Conservation (phyloP, 768 basidiomycete genomes). For the Phlebiopsis flavidoalba region DNA sequence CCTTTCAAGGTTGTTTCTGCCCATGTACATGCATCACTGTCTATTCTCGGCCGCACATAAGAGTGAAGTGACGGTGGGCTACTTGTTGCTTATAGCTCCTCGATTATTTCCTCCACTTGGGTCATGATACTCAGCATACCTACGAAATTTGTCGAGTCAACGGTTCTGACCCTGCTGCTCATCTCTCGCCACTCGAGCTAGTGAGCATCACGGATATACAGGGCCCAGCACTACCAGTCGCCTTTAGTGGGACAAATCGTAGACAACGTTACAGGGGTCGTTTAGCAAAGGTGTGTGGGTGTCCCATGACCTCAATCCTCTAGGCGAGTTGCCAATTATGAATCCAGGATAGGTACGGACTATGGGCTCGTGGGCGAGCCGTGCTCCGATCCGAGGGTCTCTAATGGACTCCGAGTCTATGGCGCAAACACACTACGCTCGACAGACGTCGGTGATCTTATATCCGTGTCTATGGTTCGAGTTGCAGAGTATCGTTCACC, state of each 20-base stretch:
- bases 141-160: background rate
- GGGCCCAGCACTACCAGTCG: constrained; percentile 41
- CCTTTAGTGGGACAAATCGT: constrained; percentile 42
- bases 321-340: background rate
- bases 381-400: constrained; percentile 40
- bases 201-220: constrained; percentile 46
- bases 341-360: constrained; percentile 40
- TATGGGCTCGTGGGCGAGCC: constrained; percentile 44
- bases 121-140: background rate
- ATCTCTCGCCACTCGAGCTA: constrained; percentile 5
- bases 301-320: too few species aligned
- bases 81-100: background rate
- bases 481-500: constrained; percentile 49
- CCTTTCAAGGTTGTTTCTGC: too few species aligned
- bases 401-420: constrained; percentile 48
- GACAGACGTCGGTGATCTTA: constrained; percentile 39
- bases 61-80: too few species aligned
- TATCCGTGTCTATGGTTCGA: constrained; percentile 39
- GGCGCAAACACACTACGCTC: constrained; percentile 34
- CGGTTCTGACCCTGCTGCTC: background rate
- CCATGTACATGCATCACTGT: too few species aligned
- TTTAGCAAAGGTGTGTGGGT: constrained; percentile 47
- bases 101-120: background rate
- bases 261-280: constrained; percentile 42
- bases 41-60: too few species aligned